Evolutionary conservation across 1,284 basidiomycete species (phyloP).

Genomic region (Takashimella koratensis): DNA sequence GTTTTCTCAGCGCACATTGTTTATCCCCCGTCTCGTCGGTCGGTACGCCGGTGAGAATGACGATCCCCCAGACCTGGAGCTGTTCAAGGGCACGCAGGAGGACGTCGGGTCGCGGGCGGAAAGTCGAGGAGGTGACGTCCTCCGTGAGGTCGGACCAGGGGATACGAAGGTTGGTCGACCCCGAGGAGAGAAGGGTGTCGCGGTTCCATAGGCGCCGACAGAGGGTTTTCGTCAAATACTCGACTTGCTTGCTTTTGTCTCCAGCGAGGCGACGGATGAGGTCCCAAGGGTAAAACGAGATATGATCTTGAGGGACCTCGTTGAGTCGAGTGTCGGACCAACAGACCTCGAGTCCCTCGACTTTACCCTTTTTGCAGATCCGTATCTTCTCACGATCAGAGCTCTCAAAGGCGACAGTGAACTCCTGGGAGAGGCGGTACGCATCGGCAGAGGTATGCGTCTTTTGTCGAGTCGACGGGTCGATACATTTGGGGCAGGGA

Average conservation of each 20-base stretch:
- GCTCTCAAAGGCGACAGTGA: too few species aligned
- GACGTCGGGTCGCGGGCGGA: slow-evolving; percentile 7
- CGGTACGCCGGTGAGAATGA: slow-evolving; percentile 58
- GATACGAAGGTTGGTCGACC: slow-evolving; percentile 5
- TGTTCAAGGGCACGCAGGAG: slow-evolving; percentile 33
- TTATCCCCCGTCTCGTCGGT: slow-evolving; percentile 56
- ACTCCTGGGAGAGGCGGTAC: too few species aligned
- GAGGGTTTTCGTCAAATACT: slow-evolving; percentile 11
- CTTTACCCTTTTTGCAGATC: too few species aligned
- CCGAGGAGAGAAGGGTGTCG: background rate
- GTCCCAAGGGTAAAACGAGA: slow-evolving; percentile 11
- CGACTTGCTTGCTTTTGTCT: slow-evolving; percentile 1
- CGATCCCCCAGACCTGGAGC: slow-evolving; percentile 54
- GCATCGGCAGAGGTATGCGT: slow-evolving; percentile 56
- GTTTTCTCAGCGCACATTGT: slow-evolving; percentile 61
- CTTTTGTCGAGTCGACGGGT: slow-evolving; percentile 72
- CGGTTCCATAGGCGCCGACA: slow-evolving; percentile 10
- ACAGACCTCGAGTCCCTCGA: background rate
- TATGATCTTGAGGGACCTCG: background rate
- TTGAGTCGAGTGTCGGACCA: background rate
- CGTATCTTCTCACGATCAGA: too few species aligned
- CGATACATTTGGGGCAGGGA: slow-evolving; percentile 59
- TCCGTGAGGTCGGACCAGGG: slow-evolving; percentile 10
- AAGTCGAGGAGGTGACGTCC: background rate
- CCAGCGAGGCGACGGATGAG: slow-evolving; percentile 9